Evolutionary conservation across 2,329 filamentous ascomycete species (phyloP).

Genomic region (Aspergillus arachidicola): DNA sequence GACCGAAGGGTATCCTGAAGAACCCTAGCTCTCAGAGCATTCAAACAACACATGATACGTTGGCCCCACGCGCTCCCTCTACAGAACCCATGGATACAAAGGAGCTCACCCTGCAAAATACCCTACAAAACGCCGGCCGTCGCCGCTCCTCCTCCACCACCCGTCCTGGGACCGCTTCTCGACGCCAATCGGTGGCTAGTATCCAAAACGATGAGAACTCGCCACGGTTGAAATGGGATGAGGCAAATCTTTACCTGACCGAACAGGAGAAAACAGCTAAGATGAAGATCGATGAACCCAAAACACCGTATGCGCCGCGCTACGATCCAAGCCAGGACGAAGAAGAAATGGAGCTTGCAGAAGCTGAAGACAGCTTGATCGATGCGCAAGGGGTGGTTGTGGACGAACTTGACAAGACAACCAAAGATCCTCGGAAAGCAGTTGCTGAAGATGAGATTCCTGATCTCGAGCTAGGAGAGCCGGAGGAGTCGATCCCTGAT

Average conservation of each 20-base stretch:
- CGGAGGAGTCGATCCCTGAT: constrained; percentile 69
- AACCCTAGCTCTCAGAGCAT: constrained; percentile 63
- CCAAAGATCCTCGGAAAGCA: constrained; percentile 47
- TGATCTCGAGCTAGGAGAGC: constrained; percentile 86
- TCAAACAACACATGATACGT: constrained; percentile 55
- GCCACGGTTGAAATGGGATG: constrained; percentile 93
- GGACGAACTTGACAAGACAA: constrained; percentile 64
- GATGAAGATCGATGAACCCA: constrained; percentile 99
- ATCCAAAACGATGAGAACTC: constrained; percentile 60
- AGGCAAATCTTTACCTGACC: constrained; percentile 94
- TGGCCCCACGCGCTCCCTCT: constrained; percentile 42
- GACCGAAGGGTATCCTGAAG: constrained; percentile 73
- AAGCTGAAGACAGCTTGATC: constrained; percentile 47
- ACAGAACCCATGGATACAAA: constrained; percentile 63
- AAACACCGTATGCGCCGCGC: constrained; percentile 91
- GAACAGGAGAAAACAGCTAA: constrained; percentile 93
- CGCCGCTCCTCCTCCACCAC: constrained; percentile 78
- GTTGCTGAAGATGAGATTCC: constrained; percentile 78
- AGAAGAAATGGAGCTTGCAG: constrained; percentile 57
- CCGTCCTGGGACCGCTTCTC: constrained; percentile 64
- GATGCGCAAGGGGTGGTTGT: constrained; percentile 72
- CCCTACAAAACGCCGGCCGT: constrained; percentile 87
- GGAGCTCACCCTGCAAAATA: constrained; percentile 92
- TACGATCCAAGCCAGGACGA: constrained; percentile 90
- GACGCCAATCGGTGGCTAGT: constrained; percentile 66